phyloP scores from a whole-genome alignment of 1,139 yeast genomes.

The Pichia norvegensis region DNA sequence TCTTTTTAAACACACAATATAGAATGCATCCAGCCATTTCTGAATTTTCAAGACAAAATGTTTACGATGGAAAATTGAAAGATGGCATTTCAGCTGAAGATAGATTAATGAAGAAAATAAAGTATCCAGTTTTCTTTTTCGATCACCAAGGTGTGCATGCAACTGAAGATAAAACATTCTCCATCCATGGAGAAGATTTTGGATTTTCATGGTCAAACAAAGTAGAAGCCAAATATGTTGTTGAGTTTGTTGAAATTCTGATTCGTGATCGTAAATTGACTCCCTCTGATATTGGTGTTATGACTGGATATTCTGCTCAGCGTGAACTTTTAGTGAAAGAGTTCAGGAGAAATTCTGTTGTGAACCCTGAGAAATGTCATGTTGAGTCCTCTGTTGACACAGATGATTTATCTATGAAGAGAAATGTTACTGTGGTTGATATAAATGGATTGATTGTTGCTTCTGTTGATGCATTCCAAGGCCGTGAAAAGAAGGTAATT shows the following conservation, averaged over 20 bases:
- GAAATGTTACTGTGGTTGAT: constrained; percentile 37
- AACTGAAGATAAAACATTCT: constrained; percentile 15
- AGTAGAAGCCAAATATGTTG: constrained; percentile 42
- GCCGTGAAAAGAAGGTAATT: constrained; percentile 85
- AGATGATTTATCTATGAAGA: constrained; percentile 20
- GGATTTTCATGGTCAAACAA: constrained; percentile 30
- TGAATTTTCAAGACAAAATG: constrained; percentile 50
- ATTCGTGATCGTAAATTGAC: constrained; percentile 46
- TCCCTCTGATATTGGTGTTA: constrained; percentile 49
- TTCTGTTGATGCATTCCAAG: constrained; percentile 92
- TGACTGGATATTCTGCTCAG: constrained; percentile 68
- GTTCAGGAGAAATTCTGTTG: constrained; percentile 41
- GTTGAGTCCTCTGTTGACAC: constrained; percentile 34
- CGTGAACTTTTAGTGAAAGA: constrained; percentile 49
- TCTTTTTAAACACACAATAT: constrained; percentile 63
- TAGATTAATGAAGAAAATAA: constrained; percentile 25
- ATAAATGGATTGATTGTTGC: constrained; percentile 63
- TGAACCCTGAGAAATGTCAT: constrained; percentile 46
- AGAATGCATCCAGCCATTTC: constrained; percentile 63
- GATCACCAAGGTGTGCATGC: constrained; percentile 15
- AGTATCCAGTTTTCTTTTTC: constrained; percentile 22
- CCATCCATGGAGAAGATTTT: constrained; percentile 16
- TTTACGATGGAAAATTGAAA: constrained; percentile 45
- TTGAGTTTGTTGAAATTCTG: constrained; percentile 39
- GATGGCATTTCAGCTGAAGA: constrained; percentile 53